Base-by-base conservation (phyloP, 768 basidiomycete genomes). In the Clavulina sp. region DNA sequence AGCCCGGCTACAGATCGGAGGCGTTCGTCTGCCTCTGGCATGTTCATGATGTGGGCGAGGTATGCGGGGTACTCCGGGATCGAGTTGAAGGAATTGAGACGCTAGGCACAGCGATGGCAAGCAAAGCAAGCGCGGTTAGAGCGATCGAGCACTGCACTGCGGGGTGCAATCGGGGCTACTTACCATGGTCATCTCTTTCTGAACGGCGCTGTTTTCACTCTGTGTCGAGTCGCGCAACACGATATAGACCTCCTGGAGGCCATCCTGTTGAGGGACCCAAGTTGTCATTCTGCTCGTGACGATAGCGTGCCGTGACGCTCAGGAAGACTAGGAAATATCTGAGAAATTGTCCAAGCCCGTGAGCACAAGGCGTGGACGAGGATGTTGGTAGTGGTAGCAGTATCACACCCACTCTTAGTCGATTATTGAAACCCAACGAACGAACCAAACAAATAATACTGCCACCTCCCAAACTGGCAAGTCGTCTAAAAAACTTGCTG, bases 1-100 rank as follows among this genome's bases (percentile, higher is more conserved):
- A 96, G 86, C 40, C 93, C 93, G 24, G 93, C 92, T 69, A 96
- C 92, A 54, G 87, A 85, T 49, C 93, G 79, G 64, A 93, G 88
- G 48, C 84, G 82, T 63, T 88, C 89, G 62, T 91, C 83, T 68
- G 96, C 89, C 54, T 76, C 72, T 1, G 80, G 73, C 70, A 85
- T 68, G 41, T 73, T 72, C 57, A 97, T 78, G 69, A 96, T 91
- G 64, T 92, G 86, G 21, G 84, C 84, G 57, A 99, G 80, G 74
- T 99, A 97, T 52, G 83, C 91, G 54, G 89, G 81, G 65, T 95
- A 97, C 65, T 95, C 89, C 43, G 91, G 85, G 57, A 81, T 80
- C 56, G 70, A 74, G 65, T 84, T 87, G 57, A 91, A 73, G 83
- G 86, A 87, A 85, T 89, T 59, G 4, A 53, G 32, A 41, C 41